phyloP scores from a whole-genome alignment of 2,329 filamentous ascomycete genomes.

The Simplicillium aogashimaense region DNA sequence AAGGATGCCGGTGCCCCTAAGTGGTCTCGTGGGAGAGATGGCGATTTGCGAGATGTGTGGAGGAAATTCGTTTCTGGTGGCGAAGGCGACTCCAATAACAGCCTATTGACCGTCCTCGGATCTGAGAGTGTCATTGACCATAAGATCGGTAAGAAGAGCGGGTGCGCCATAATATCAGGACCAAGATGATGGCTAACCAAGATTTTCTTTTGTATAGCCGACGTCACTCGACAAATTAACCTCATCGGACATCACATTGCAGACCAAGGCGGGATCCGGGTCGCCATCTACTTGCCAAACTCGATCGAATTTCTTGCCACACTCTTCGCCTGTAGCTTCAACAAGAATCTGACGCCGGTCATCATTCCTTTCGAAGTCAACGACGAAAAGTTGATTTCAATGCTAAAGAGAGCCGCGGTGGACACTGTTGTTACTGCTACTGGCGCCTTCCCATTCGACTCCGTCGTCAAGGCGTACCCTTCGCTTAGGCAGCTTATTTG shows the following conservation, averaged over 20 bases:
- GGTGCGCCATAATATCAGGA: not conserved
- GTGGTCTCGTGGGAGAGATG: conserved; percentile 75
- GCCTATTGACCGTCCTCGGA: conserved; percentile 71
- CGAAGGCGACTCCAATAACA: conserved; percentile 58
- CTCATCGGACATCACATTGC: conserved; percentile 71
- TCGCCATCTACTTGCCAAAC: conserved; percentile 88
- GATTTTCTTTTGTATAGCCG: conserved; percentile 31
- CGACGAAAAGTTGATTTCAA: conserved; percentile 56
- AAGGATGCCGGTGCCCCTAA: conserved; percentile 71
- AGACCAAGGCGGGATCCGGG: conserved; percentile 60
- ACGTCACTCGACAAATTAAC: conserved; percentile 78
- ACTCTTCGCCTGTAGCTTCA: conserved; percentile 84
- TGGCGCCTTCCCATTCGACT: conserved; percentile 74
- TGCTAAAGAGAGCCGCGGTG: conserved; percentile 63
- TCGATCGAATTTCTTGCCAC: conserved; percentile 77
- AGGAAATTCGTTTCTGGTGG: conserved; percentile 56
- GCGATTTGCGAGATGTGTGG: conserved; percentile 90
- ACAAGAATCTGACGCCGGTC: conserved; percentile 67
- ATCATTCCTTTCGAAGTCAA: conserved; percentile 75
- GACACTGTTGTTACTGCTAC: conserved; percentile 79
- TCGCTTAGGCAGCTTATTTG: conserved; percentile 73
- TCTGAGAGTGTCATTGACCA: conserved; percentile 67
- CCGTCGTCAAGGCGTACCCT: conserved; percentile 58
- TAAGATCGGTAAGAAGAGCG: conserved; percentile 37
- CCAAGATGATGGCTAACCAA: no score